A percentile compares a stretch with the other conserved stretches of the same genome.
These are phyloP conservation scores for Ustilago vetiveriae DNA, from an alignment of 1,284 basidiomycete species.

Conservation along the genomic window DNA sequence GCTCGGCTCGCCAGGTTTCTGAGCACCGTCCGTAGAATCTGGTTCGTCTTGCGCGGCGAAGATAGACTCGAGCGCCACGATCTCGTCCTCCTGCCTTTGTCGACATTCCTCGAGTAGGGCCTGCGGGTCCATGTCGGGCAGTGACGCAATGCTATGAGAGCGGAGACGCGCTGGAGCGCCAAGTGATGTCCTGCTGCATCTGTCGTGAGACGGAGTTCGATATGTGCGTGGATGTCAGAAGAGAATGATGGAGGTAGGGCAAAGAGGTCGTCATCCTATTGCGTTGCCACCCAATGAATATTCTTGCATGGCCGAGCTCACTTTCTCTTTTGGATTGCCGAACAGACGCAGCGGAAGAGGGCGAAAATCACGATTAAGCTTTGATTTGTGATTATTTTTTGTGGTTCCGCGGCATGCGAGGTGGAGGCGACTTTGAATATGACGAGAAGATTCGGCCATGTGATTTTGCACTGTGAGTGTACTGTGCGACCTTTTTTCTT, in stretches of 20 bases:
- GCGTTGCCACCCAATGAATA: background rate
- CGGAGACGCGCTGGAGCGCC: background rate
- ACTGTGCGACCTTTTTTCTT: background rate
- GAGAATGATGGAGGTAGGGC: background rate
- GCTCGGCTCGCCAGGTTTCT: conserved; percentile 7
- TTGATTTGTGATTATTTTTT: no score
- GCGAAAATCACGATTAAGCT: no score
- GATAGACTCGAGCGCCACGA: conserved; percentile 48
- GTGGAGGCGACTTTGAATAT: conserved; percentile 35
- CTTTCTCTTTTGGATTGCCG: conserved; percentile 15
- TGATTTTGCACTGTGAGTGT: no score
- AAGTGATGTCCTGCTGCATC: background rate
- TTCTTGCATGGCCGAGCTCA: conserved; percentile 13
- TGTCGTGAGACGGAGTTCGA: background rate
- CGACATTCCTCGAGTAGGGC: conserved; percentile 29
- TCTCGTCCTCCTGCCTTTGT: conserved; percentile 44
- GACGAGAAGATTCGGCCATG: no score
- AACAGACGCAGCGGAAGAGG: no score
- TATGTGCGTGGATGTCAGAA: no score
- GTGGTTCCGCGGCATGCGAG: no score
- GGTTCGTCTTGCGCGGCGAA: conserved; percentile 12
- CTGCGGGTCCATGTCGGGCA: conserved; percentile 14
- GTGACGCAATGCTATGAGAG: conserved; percentile 3
- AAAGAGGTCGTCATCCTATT: background rate
- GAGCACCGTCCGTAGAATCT: background rate